A percentile compares a stretch with the other conserved stretches of the same genome.
These are phyloP conservation scores for Tetratostichococcus sp. DNA, from an alignment of 139 green algal species.

Conservation along the genomic window DNA sequence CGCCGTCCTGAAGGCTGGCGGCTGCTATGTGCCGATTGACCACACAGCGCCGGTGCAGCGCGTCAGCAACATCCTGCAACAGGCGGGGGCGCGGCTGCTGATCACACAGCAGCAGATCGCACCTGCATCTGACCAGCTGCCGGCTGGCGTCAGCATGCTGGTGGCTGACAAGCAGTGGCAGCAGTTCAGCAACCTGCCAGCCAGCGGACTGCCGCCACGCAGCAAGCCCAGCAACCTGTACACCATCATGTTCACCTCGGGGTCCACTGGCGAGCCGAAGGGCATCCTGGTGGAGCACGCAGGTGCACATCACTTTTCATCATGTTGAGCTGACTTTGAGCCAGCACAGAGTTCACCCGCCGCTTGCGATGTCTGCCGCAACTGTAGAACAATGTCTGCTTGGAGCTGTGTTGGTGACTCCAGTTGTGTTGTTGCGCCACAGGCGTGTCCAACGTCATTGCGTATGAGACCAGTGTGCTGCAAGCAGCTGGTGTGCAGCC, in stretches of 20 bases:
- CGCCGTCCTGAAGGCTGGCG: conserved; percentile 43
- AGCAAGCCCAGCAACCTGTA: conserved; percentile 11
- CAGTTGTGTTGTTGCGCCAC: conserved; percentile 1
- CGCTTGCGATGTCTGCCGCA: too few relatives aligned
- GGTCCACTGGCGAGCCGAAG: conserved; percentile 56
- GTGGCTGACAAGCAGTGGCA: background rate
- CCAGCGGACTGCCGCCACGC: too few relatives aligned
- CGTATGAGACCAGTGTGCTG: background rate
- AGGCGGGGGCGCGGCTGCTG: conserved; percentile 3
- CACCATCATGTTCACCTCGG: conserved; percentile 65
- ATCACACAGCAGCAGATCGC: background rate
- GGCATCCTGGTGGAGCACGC: conserved; percentile 32
- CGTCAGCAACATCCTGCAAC: conserved; percentile 25
- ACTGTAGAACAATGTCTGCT: too few relatives aligned
- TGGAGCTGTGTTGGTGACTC: background rate
- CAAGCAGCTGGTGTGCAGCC: background rate
- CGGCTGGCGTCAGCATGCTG: background rate
- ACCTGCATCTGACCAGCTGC: background rate
- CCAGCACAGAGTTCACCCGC: too few relatives aligned
- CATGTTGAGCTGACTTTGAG: too few relatives aligned
- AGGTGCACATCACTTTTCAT: too few relatives aligned
- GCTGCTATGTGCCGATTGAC: conserved; percentile 52
- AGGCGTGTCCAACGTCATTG: background rate
- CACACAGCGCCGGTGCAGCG: conserved; percentile 39
- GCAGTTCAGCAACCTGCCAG: background rate